Base-by-base conservation (phyloP, 805 yeast species). In the Lipomyces oligophaga region DNA sequence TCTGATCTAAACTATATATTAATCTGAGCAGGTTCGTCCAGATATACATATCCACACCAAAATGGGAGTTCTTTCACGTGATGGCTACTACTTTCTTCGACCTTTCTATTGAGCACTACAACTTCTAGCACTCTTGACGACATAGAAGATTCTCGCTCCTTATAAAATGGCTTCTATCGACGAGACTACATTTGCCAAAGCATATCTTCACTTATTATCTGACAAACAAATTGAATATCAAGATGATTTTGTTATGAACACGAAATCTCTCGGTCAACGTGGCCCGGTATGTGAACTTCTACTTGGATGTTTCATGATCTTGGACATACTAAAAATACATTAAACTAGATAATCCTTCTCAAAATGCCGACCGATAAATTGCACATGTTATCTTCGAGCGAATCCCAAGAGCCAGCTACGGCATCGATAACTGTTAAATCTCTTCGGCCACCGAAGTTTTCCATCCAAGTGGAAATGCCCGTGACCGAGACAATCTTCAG, bases 381-480 rank as follows among this genome's bases (percentile, higher is more conserved):
- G 5, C 45, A 31, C 34, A 47, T 22, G 15, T n/a, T 35, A 2
- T 27, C 11, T 13, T 8, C 31, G 8, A 10, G 21, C 24, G n/a
- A 34, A 21, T 8, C 11, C 10, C n/a, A n/a, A n/a, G n/a, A n/a
- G n/a, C n/a, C n/a, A n/a, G n/a, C n/a, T n/a, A n/a, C 27, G 21
- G 52, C 42, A 5, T 20, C n/a, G 1, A n/a, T 52, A n/a, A 32
- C 47, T 11, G 31, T 52, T 16, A 52, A 52, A 40, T 49, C 56
- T 4, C 43, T 52, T n/a, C 47, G 56, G 2, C 41, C 54, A 15
- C 56, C 56, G 4, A 44, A 52, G 24, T 48, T 52, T 41, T 27
- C 34, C 32, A 16, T 44, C 16, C 28, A 46, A 3, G 18, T 42
- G 32, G 32, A 41, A 6, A 36, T 41, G 4, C 26, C 38, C 5